These are phyloP conservation scores for Neurospora terricola DNA, from an alignment of 495 filamentous ascomycete species.

Conservation along the genomic window DNA sequence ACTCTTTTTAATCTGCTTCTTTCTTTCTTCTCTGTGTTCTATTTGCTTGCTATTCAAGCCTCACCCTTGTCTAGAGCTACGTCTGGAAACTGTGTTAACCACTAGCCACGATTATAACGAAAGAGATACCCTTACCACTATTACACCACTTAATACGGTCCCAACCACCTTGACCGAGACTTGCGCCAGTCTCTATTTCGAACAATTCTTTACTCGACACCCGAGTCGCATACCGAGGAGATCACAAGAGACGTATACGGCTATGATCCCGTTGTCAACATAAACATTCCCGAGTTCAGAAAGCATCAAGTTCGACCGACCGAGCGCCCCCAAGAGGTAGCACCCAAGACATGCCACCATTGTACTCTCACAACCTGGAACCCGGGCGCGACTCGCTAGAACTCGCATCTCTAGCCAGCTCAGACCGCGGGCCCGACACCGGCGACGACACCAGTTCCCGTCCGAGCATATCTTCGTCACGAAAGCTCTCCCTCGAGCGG, in stretches of 20 bases:
- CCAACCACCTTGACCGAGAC: not conserved
- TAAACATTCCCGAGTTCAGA: not conserved
- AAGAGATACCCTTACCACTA: not conserved
- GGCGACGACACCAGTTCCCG: constrained; percentile 55
- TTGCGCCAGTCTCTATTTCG: not conserved
- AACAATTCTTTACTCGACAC: not conserved
- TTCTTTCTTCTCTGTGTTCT: not conserved
- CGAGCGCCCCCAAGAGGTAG: not conserved
- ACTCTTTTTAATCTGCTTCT: not conserved
- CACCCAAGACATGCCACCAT: constrained; percentile 26
- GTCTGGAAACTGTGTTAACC: not conserved
- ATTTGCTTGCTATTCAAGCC: not conserved
- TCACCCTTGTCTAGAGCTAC: not conserved
- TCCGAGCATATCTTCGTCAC: constrained; percentile 81
- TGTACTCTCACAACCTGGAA: constrained; percentile 38
- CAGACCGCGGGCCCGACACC: constrained; percentile 53
- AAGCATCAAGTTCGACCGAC: not conserved
- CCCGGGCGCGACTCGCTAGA: constrained; percentile 83
- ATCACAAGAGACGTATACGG: not conserved
- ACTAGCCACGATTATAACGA: not conserved
- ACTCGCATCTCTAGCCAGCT: constrained; percentile 86
- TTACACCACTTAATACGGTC: not conserved
- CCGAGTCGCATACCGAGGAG: not conserved
- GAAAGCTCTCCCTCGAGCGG: constrained; percentile 78
- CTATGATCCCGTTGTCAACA: not conserved